Base-by-base conservation (phyloP, 2,329 filamentous ascomycete genomes). In the Talaromyces atroroseus region DNA sequence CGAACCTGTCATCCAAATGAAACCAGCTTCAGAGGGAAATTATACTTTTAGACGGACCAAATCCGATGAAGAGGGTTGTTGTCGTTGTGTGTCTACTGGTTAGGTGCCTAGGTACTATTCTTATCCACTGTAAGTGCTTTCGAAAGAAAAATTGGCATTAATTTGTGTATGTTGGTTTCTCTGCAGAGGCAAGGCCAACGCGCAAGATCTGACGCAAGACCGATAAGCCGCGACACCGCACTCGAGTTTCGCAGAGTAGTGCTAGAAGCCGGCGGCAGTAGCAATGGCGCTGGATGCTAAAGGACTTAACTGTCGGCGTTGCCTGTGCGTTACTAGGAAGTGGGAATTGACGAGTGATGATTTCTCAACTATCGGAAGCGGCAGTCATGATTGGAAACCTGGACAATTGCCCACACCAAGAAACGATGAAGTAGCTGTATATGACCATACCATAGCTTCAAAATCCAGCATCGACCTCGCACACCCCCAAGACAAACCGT, bases 401-500 rank as follows among this genome's bases (percentile, higher is more conserved):
- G n/a, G n/a, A n/a, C n/a, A n/a, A n/a, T n/a, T n/a, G n/a, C n/a
- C n/a, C n/a, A n/a, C n/a, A n/a, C n/a, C n/a, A n/a, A n/a, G n/a
- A n/a, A n/a, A n/a, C n/a, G n/a, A n/a, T n/a, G n/a, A n/a, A n/a
- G n/a, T n/a, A n/a, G n/a, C n/a, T n/a, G n/a, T n/a, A n/a, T n/a
- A n/a, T n/a, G n/a, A n/a, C n/a, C n/a, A n/a, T n/a, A n/a, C n/a
- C n/a, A n/a, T n/a, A n/a, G n/a, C n/a, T n/a, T n/a, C n/a, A n/a
- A n/a, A n/a, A 38, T 38, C 34, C 34, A n/a, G 23, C 38, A 49
- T 42, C 46, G 58, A n/a, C n/a, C n/a, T n/a, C n/a, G n/a, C n/a
- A n/a, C n/a, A n/a, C n/a, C n/a, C n/a, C 50, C 58, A 59, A 57
- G 54, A 57, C 49, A 59, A 57, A 53, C 49, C 58, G 57, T 59